Percentiles rank a stretch among this genome's conserved stretches.
Conservation (phyloP, 345 rosid genomes). For the Acer negundo region DNA sequence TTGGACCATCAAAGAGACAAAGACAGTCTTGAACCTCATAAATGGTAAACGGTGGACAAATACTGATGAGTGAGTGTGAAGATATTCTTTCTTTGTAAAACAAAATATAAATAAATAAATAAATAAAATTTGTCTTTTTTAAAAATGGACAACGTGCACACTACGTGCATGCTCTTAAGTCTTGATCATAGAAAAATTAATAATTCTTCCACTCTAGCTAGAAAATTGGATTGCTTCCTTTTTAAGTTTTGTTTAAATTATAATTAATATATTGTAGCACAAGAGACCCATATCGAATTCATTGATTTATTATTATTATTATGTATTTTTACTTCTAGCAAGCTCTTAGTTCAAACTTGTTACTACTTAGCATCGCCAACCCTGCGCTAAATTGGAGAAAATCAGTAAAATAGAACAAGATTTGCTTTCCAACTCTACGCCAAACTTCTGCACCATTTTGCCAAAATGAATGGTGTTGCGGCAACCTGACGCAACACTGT, state of each 20-base stretch:
- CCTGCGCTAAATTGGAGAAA: too few species aligned
- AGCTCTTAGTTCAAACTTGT: too few species aligned
- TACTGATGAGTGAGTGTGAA: background rate
- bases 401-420: too few species aligned
- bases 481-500: too few species aligned
- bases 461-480: too few species aligned
- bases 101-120: background rate
- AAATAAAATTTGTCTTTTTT: slow-evolving; percentile 22
- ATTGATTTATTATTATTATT: too few species aligned
- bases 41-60: slow-evolving; percentile 19
- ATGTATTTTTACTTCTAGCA: too few species aligned
- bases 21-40: slow-evolving; percentile 16
- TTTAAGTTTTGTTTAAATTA: background rate
- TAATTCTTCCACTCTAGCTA: background rate
- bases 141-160: slow-evolving; percentile 28
- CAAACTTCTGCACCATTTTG: too few species aligned
- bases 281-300: too few species aligned
- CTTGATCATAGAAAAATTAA: background rate
- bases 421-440: too few species aligned
- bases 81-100: background rate
- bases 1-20: slow-evolving; percentile 20
- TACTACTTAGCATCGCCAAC: too few species aligned
- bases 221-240: background rate
- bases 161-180: slow-evolving; percentile 25
- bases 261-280: too few species aligned